Base-by-base conservation (phyloP, 495 filamentous ascomycete species). In the Cudoniella acicularis region DNA sequence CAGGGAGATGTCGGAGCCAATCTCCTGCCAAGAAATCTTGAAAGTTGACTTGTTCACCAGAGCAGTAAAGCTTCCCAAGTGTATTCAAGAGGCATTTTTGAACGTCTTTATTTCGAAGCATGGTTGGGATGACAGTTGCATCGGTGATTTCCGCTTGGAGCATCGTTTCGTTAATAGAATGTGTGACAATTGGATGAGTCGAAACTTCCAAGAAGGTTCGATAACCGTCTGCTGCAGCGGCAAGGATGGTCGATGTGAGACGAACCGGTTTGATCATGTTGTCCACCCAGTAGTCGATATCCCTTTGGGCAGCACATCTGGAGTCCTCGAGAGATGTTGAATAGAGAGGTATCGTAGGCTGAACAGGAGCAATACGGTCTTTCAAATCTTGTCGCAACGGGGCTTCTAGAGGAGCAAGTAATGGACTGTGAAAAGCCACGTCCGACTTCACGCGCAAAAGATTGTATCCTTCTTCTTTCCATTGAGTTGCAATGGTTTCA, bases 191-290 rank as follows among this genome's bases (percentile, higher is more conserved):
- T 21, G 45, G 45, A 21, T 48, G 45, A 48, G 45, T 20, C 8
- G 45, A 48, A 21, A 48, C 18, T 48, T 48, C 45, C 45, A 48
- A 48, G 18, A 13, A 48, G 9, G 18, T 21, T 48, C 45, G 10
- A 18, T 48, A 48, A 8, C 45, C 45, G 20, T 48, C 45, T 4
- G 62, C 55, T 0, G 76, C 75, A 18, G 70, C 70, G 13, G 46
- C n/a, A 1, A 77, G 61, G 45, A 59, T 52, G 25, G 55, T 58
- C 30, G 41, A 47, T 17, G n/a, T 21, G 57, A 83, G 82, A 21
- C 68, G 70, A 13, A 83, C 81, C 0, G 78, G 70, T 51, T 73
- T 75, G 1, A 78, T 76, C 8, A 83, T 73, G 59, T 82, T 83
- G 49, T 76, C 67, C 11, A 80, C 76, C 81, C 79, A 82, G 67